A percentile compares a stretch with the other conserved stretches of the same genome.
Evolutionary conservation across 2,329 filamentous ascomycete species (phyloP).

Genomic region (Calonectria hongkongensis): DNA sequence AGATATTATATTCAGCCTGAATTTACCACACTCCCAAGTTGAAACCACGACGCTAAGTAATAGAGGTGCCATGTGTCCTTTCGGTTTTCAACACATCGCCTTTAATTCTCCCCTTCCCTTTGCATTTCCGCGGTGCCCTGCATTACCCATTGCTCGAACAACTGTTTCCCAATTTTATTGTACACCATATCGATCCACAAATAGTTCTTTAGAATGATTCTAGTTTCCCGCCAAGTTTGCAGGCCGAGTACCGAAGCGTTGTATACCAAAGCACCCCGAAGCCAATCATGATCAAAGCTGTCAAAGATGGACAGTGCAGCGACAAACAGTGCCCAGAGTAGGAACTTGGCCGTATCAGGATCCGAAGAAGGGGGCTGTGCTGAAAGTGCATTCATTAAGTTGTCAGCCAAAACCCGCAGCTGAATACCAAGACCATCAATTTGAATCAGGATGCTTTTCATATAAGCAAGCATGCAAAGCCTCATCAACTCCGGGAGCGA

Average conservation of each 20-base stretch:
- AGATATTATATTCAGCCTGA: background rate
- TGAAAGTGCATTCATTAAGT: conserved; percentile 10
- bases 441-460: conserved; percentile 46
- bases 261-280: conserved; percentile 23
- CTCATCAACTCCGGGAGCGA: conserved; percentile 41
- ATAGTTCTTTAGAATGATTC: conserved; percentile 13
- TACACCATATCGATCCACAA: conserved; percentile 38
- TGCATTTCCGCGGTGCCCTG: background rate
- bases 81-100: background rate
- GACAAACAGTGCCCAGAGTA: conserved; percentile 40
- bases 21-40: background rate
- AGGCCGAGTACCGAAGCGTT: conserved; percentile 13
- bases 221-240: conserved; percentile 30
- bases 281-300: conserved; percentile 36
- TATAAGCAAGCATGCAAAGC: conserved; percentile 52
- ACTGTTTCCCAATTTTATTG: conserved; percentile 11
- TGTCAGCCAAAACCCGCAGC: conserved; percentile 9
- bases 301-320: conserved; percentile 39
- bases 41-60: background rate
- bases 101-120: background rate
- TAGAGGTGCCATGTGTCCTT: conserved; percentile 6
- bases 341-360: conserved; percentile 18
- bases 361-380: conserved; percentile 28
- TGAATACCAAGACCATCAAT: conserved; percentile 40
- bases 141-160: conserved; percentile 27